Evolutionary conservation across 495 filamentous ascomycete species (phyloP).

Genomic region (Lasiosphaeria ovina): DNA sequence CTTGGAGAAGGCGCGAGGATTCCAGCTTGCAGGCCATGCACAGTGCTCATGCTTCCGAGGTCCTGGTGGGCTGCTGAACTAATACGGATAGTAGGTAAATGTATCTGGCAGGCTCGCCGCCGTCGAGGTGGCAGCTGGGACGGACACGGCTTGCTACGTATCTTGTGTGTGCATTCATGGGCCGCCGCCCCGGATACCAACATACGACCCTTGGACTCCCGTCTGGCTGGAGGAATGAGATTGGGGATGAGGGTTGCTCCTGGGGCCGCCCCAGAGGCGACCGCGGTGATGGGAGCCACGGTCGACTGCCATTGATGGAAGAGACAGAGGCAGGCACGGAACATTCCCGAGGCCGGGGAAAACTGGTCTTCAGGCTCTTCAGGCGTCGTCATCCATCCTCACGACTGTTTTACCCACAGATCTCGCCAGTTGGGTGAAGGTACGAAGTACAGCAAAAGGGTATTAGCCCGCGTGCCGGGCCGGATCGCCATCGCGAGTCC

Average conservation of each 20-base stretch:
- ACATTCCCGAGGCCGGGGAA: neutral
- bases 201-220: too few species aligned
- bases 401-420: constrained; percentile 26
- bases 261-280: too few species aligned
- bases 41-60: neutral
- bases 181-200: too few species aligned
- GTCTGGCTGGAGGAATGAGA: too few species aligned
- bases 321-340: neutral
- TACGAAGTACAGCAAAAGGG: neutral
- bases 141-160: too few species aligned
- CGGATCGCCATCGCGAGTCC: constrained; percentile 20
- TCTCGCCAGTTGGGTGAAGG: constrained; percentile 12
- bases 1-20: neutral
- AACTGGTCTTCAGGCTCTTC: constrained; percentile 2
- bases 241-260: too few species aligned
- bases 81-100: neutral
- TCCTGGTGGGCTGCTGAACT: neutral
- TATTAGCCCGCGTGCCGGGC: constrained; percentile 17
- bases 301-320: too few species aligned
- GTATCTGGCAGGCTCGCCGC: neutral
- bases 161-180: too few species aligned
- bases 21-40: neutral
- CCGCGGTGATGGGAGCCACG: too few species aligned
- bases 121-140: too few species aligned
- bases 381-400: constrained; percentile 7